phyloP scores from a whole-genome alignment of 2,329 filamentous ascomycete genomes.

The Xylaria polymorpha region DNA sequence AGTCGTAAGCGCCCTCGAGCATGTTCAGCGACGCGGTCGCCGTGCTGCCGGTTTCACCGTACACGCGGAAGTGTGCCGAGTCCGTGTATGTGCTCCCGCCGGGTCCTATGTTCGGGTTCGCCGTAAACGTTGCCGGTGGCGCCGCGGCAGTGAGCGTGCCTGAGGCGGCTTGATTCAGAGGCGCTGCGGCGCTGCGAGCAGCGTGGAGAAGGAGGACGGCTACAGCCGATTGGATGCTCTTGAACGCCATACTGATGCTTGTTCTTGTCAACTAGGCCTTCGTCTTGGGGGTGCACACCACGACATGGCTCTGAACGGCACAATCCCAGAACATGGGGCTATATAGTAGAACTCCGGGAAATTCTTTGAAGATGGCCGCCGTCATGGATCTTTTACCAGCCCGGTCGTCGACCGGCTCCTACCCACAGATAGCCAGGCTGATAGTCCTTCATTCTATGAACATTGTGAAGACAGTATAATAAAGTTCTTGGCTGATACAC shows the following conservation, averaged over 20 bases:
- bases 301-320: not conserved
- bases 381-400: conserved; percentile 3
- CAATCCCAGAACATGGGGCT: not conserved
- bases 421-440: conserved; percentile 1
- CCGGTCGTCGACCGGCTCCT: not conserved
- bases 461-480: not conserved
- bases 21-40: conserved; percentile 52
- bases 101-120: conserved; percentile 47
- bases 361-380: conserved; percentile 6
- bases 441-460: conserved; percentile 6
- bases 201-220: conserved; percentile 7
- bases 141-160: conserved; percentile 29
- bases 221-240: conserved; percentile 18
- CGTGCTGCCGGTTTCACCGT: conserved; percentile 48
- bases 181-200: conserved; percentile 7
- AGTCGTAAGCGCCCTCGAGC: conserved; percentile 60
- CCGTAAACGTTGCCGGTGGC: conserved; percentile 47
- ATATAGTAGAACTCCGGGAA: conserved; percentile 26
- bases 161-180: conserved; percentile 11
- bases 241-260: conserved; percentile 20
- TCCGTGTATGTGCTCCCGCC: conserved; percentile 51
- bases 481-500: conserved; percentile 18
- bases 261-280: not conserved
- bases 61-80: conserved; percentile 56
- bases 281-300: not conserved